Percentiles rank a stretch among this genome's conserved stretches.
Evolutionary conservation across 2,329 filamentous ascomycete species (phyloP).

Genomic region (Beauveria caledonica): DNA sequence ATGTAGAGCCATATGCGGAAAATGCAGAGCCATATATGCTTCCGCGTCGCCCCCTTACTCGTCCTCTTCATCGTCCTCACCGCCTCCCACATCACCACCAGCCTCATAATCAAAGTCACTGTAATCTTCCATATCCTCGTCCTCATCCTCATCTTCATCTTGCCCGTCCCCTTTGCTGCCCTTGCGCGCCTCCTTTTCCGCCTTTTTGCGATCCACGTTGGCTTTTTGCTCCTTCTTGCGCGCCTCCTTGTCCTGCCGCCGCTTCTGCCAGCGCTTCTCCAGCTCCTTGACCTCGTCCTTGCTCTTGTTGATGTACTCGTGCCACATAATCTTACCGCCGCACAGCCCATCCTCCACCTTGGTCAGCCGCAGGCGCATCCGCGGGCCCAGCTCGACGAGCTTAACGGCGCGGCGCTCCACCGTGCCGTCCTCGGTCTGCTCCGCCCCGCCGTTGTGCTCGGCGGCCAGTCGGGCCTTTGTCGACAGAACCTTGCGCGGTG

Average conservation of each 20-base stretch:
- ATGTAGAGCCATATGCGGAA: constrained; percentile 14
- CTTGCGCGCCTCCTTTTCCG: constrained; percentile 33
- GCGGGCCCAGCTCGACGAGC: constrained; percentile 82
- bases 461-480: constrained; percentile 39
- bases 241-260: constrained; percentile 71
- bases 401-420: constrained; percentile 86
- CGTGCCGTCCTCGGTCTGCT: constrained; percentile 39
- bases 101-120: constrained; percentile 40
- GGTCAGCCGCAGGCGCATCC: constrained; percentile 79
- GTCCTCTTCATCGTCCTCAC: constrained; percentile 44
- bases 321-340: constrained; percentile 90
- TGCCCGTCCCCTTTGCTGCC: constrained; percentile 26
- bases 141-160: constrained; percentile 25
- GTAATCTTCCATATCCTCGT: constrained; percentile 36
- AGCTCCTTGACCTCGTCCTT: constrained; percentile 68
- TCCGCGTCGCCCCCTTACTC: constrained; percentile 26
- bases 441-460: constrained; percentile 31
- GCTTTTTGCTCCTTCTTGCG: constrained; percentile 76
- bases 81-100: constrained; percentile 41
- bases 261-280: constrained; percentile 75
- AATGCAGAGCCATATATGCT: constrained; percentile 13
- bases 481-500: constrained; percentile 54
- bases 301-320: constrained; percentile 85
- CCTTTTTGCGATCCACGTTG: constrained; percentile 81
- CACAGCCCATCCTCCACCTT: constrained; percentile 96